A percentile compares a stretch with the other conserved stretches of the same genome.
These are phyloP conservation scores for Laburnicola sp. DNA, from an alignment of 2,329 filamentous ascomycete species.

Conservation along the genomic window DNA sequence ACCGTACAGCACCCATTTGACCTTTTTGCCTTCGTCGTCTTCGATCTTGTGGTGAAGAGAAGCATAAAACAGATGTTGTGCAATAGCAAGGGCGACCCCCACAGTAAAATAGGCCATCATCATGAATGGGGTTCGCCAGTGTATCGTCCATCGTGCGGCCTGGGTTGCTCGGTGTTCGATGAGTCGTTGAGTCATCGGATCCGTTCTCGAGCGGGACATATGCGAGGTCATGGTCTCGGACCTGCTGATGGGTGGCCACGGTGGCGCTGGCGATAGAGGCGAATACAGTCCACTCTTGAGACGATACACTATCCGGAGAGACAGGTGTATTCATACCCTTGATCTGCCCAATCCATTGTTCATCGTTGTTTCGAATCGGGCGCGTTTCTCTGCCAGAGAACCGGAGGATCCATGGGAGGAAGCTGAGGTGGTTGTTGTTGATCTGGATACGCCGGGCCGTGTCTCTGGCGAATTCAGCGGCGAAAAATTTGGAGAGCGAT, in stretches of 20 bases:
- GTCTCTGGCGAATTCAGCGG: conserved; percentile 22
- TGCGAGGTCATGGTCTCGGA: conserved; percentile 27
- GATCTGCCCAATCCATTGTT: conserved; percentile 33
- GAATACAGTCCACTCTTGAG: conserved; percentile 25
- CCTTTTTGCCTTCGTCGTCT: conserved; percentile 33
- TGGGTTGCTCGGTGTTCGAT: conserved; percentile 39
- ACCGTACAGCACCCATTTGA: conserved; percentile 39
- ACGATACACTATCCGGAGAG: conserved; percentile 26
- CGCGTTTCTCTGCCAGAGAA: conserved; percentile 13
- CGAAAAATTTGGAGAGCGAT: conserved; percentile 10
- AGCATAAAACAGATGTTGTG: conserved; percentile 40
- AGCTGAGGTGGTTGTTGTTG: conserved; percentile 15
- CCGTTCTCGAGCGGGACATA: conserved; percentile 28
- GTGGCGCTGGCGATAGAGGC: conserved; percentile 16
- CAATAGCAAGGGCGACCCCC: conserved; percentile 35
- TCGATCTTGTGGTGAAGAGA: conserved; percentile 32
- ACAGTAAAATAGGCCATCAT: conserved; percentile 33
- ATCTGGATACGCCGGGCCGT: conserved; percentile 19
- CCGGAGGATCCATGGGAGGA: conserved; percentile 22
- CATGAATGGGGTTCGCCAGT: conserved; percentile 43
- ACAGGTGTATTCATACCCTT: conserved; percentile 23
- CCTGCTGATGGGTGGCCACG: conserved; percentile 25
- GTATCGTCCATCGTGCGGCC: conserved; percentile 35
- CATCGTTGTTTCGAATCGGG: conserved; percentile 22
- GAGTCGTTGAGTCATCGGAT: conserved; percentile 35